Evolutionary conservation across 2,329 filamentous ascomycete species (phyloP), one percentile per base, ranked within the genome.

Genomic region (Fusarium coffeatum): DNA sequence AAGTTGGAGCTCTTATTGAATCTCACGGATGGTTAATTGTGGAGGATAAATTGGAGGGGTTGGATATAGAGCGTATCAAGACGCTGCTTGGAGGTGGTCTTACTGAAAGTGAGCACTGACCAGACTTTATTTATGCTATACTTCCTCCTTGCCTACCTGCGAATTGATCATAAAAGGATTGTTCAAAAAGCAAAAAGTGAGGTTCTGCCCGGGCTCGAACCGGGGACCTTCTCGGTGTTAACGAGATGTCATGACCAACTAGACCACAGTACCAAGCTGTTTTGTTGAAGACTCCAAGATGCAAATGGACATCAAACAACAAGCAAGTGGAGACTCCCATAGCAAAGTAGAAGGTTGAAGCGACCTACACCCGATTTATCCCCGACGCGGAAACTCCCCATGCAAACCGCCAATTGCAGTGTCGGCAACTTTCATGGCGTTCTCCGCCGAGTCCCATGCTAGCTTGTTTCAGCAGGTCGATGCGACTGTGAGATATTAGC

Each of bases 91-190:
- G 27, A 1, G 48, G 18, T 9, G 16, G 9, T 20, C 0, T 23
- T 7, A 18, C 5, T 7, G 13, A 4, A 10, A 3, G 1, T 18
- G 9, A 23, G 3, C 1, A 10, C 8, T 23, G 12, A 43, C 2
- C 1, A 37, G 1, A n/a, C 18, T 6, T 7, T 10, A n/a, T 11
- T 4, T 2, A 37, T 11, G 9, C n/a, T n/a, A 0, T 4, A 37
- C 1, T 7, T 37, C 1, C 1, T n/a, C 3, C 10, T n/a, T 11
- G 5, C 3, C 5, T n/a, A 37, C 3, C 9, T 10, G 16, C 16
- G 16, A 37, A 37, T 7, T 37, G 10, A 4, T 34, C 2, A 11
- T 3, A n/a, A 37, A 37, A 37, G 1, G 9, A n/a, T 2, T 37
- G 0, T 37, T 0, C 6, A 9, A 3, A 11, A 18, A 6, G 34